Base-by-base conservation (phyloP, 768 basidiomycete species). In the Termitomyces sp. region DNA sequence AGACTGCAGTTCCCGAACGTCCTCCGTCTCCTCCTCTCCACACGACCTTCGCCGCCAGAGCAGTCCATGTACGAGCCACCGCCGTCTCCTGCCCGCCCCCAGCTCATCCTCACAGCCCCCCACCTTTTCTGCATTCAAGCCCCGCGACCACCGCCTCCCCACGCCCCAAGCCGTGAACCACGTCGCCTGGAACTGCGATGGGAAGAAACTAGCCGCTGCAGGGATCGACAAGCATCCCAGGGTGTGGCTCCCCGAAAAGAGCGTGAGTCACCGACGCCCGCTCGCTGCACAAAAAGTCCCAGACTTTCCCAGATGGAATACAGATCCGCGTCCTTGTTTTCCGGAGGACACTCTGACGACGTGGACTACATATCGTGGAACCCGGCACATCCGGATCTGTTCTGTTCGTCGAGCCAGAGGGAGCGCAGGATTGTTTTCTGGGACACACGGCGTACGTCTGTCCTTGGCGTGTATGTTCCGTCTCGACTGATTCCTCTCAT, bases 331-430 rank as follows among this genome's bases (percentile, higher is more conserved):
- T 73, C 79, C 1, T 73, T 79, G 16, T 89, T 82, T 56, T 79
- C 84, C 0, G 88, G 89, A 21, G 89, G 82, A 7, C 90, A 91
- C 60, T 76, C 79, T 2, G 88, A 89, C 54, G 89, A 90, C 44
- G 85, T 88, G n/a, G 90, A 92, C 63, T 84, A 90, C 58, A 72
- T 91, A 41, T 83, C 88, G 8, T 93, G 90, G 89, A 90, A 90
- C 66, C 90, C 90, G 1, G 88, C 86, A 3, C 89, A 92, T 61
- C 88, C 90, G 4, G 90, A 91, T 39, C 71, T 91, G 16, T 89
- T 93, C 65, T 90, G 86, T 58, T 85, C 90, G 0, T 89, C 88
- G 16, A 85, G 89, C 62, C 83, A 85, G 65, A 86, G 81, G 63
- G 90, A 93, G 61, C 76, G 84, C 60, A 76, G 82, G 25, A 79